These are phyloP conservation scores for Cichorium intybus DNA, from an alignment of 140 eudicot genomes.

Conservation along the genomic window DNA sequence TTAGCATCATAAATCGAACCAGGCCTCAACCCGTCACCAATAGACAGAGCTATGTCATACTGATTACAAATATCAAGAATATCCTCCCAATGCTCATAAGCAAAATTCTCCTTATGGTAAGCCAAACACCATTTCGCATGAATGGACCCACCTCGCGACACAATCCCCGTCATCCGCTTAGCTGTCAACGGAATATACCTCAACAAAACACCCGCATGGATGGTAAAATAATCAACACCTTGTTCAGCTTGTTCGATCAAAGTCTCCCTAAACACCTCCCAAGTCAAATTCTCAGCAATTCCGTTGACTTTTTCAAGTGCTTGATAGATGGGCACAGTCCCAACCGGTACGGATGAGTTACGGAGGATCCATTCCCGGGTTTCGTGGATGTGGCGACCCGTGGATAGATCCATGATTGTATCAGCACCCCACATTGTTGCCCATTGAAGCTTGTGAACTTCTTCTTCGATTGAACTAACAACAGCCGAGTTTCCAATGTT, in stretches of 20 bases:
- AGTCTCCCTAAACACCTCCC: conserved; percentile 93
- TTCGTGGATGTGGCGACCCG: conserved; percentile 97
- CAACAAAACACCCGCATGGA: conserved; percentile 93
- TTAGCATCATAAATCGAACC: conserved; percentile 97
- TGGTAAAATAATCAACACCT: conserved; percentile 96
- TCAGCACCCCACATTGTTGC: conserved; percentile 99
- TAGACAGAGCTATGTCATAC: conserved; percentile 88
- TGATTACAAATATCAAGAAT: conserved; percentile 94
- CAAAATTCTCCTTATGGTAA: conserved; percentile 92
- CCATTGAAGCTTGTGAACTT: conserved; percentile 98
- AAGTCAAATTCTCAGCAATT: conserved; percentile 78
- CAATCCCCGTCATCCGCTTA: conserved; percentile 95
- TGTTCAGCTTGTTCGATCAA: conserved; percentile 98
- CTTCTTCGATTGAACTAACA: conserved; percentile 97
- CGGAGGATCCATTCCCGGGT: conserved; percentile 99
- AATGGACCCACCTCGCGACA: conserved; percentile 97
- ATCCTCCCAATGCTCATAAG: conserved; percentile 99
- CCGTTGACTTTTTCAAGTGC: conserved; percentile 94
- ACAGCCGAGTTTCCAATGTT: conserved; percentile 96
- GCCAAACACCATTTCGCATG: conserved; percentile 99
- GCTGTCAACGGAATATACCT: conserved; percentile 95
- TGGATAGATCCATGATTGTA: conserved; percentile 94
- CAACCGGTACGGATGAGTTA: conserved; percentile 92
- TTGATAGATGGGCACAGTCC: conserved; percentile 93
- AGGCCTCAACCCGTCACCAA: conserved; percentile 96